Evolutionary conservation across 2,329 filamentous ascomycete genomes (phyloP).

Genomic region (Aspergillus sp.): DNA sequence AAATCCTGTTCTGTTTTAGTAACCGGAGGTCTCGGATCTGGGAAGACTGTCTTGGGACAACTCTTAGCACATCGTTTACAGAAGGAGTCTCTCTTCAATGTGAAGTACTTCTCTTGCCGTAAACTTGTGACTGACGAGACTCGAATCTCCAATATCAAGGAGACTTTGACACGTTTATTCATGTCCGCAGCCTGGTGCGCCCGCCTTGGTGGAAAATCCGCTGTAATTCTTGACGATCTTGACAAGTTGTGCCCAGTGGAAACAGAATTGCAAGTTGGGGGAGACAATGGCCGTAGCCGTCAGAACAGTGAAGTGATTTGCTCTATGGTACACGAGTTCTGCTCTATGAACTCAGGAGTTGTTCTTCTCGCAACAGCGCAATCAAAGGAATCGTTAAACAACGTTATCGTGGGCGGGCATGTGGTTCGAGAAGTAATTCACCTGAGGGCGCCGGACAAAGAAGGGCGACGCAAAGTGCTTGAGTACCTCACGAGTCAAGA

Average conservation of each 20-base stretch:
- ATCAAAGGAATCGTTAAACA: constrained; percentile 88
- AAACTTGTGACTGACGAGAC: constrained; percentile 90
- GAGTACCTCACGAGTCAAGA: constrained; percentile 68
- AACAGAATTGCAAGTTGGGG: constrained; percentile 89
- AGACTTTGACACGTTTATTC: constrained; percentile 79
- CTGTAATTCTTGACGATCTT: constrained; percentile 89
- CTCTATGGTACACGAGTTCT: constrained; percentile 80
- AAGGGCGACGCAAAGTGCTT: constrained; percentile 78
- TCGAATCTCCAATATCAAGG: constrained; percentile 84
- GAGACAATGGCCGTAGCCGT: constrained; percentile 87
- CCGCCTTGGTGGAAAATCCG: constrained; percentile 74
- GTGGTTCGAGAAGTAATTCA: constrained; percentile 88
- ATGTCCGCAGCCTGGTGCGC: constrained; percentile 90
- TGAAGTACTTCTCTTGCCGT: constrained; percentile 81
- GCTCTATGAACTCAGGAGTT: constrained; percentile 74
- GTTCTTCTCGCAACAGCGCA: constrained; percentile 89
- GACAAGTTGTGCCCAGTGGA: constrained; percentile 92
- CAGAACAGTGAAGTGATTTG: constrained; percentile 89
- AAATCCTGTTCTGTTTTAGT: constrained; percentile 87
- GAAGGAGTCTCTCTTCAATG: constrained; percentile 73
- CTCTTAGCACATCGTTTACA: constrained; percentile 73
- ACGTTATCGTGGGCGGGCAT: constrained; percentile 85
- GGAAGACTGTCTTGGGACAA: constrained; percentile 80
- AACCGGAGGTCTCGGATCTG: constrained; percentile 84
- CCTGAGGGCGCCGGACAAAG: constrained; percentile 89